These are phyloP conservation scores for Phytopythium oedochilum DNA, from an alignment of 352 stramenopile species.

Conservation along the genomic window DNA sequence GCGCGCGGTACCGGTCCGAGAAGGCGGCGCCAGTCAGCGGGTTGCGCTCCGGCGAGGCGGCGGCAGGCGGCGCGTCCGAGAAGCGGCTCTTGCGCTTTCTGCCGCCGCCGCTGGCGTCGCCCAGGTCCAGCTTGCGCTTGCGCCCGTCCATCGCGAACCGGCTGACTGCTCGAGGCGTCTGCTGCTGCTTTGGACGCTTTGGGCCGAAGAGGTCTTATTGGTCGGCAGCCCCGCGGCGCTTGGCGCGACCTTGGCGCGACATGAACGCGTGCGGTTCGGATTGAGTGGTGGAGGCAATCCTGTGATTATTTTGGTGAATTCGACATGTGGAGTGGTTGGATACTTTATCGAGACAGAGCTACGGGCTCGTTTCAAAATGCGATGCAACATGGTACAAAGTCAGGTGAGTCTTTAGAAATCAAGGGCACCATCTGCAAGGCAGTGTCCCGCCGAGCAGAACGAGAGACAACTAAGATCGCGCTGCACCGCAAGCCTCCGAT, in stretches of 20 bases:
- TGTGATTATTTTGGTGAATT: too few species aligned
- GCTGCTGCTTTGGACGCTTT: not conserved
- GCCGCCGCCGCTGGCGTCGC: slow-evolving; percentile 27
- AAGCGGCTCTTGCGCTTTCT: slow-evolving; percentile 77
- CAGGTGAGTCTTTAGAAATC: too few species aligned
- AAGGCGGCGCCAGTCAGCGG: slow-evolving; percentile 89
- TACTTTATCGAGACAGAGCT: too few species aligned
- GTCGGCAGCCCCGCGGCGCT: not conserved
- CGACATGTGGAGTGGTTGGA: too few species aligned
- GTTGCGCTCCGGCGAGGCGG: slow-evolving; percentile 50
- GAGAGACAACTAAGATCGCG: too few species aligned
- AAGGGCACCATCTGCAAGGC: too few species aligned
- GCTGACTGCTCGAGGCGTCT: not conserved
- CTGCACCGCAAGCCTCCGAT: too few species aligned
- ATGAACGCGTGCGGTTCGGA: not conserved
- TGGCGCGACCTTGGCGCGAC: slow-evolving; percentile 1
- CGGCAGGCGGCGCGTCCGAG: slow-evolving; percentile 42
- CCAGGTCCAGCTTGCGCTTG: slow-evolving; percentile 65
- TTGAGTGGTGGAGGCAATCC: not conserved
- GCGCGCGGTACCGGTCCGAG: slow-evolving; percentile 88
- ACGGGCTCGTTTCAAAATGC: too few species aligned
- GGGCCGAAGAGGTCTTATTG: not conserved
- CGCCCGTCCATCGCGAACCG: slow-evolving; percentile 43
- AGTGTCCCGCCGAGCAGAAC: too few species aligned
- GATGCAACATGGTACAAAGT: too few species aligned